A percentile compares a stretch with the other conserved stretches of the same genome.
Evolutionary conservation across 805 yeast species (phyloP).

Genomic region (Saturnispora ahearnii): DNA sequence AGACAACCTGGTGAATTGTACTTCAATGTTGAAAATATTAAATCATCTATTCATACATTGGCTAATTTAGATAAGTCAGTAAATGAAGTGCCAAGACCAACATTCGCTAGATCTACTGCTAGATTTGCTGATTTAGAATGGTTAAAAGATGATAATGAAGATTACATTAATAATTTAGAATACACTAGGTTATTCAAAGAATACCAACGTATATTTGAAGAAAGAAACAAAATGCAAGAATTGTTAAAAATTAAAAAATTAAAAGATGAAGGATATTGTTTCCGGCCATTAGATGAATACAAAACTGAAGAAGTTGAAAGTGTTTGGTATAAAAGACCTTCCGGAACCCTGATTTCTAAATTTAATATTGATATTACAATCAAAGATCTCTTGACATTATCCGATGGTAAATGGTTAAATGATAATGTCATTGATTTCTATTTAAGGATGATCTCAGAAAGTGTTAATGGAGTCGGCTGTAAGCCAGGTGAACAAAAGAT

Average conservation of each 20-base stretch:
- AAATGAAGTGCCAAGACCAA: slow-evolving; percentile 3
- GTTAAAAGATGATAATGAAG: slow-evolving; percentile 25
- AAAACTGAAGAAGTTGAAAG: slow-evolving; percentile 29
- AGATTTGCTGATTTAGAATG: slow-evolving; percentile 26
- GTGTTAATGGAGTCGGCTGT: slow-evolving; percentile 5
- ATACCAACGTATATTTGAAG: slow-evolving; percentile 36
- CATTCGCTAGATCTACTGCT: slow-evolving; percentile 17
- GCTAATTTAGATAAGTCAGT: not conserved
- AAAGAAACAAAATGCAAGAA: slow-evolving; percentile 31
- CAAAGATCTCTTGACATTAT: slow-evolving; percentile 62
- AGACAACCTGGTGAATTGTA: not conserved
- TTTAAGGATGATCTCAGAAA: slow-evolving; percentile 42
- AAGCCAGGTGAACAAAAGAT: slow-evolving; percentile 32
- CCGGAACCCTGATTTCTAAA: slow-evolving; percentile 25
- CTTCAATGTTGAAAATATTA: not conserved
- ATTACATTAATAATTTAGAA: slow-evolving; percentile 25
- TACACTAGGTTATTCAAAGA: slow-evolving; percentile 29
- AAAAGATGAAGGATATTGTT: slow-evolving; percentile 26
- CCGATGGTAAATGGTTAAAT: slow-evolving; percentile 75
- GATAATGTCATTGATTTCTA: slow-evolving; percentile 86
- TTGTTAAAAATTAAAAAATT: slow-evolving; percentile 29
- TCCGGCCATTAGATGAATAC: slow-evolving; percentile 24
- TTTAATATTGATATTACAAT: slow-evolving; percentile 51
- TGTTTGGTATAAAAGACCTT: slow-evolving; percentile 26
- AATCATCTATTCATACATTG: not conserved